Conservation (phyloP, 176 grass and related monocot genomes). For the Chrysopogon serrulatus region DNA sequence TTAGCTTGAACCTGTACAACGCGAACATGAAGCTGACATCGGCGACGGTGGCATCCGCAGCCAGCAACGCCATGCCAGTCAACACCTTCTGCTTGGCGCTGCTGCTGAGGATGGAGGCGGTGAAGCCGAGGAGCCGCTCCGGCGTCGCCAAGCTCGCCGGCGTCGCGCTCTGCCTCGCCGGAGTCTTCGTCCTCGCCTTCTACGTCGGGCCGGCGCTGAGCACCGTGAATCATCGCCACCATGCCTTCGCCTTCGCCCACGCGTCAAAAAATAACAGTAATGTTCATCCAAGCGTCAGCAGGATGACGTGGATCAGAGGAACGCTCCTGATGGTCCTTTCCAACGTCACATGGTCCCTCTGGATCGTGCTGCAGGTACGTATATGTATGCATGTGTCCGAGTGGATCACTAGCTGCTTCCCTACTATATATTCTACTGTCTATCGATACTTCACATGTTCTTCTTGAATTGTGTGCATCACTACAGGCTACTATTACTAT, state of each 20-base stretch:
- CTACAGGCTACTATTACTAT: no score
- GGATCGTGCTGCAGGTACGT: slow-evolving; percentile 66
- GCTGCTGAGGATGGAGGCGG: slow-evolving; percentile 50
- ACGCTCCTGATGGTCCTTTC: slow-evolving; percentile 50
- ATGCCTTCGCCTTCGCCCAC: neutral
- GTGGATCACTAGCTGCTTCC: no score
- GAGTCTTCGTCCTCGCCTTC: slow-evolving; percentile 49
- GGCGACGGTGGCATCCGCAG: neutral
- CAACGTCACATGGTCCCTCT: slow-evolving; percentile 43
- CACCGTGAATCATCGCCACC: slow-evolving; percentile 49
- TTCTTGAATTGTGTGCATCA: no score
- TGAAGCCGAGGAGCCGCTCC: slow-evolving; percentile 30
- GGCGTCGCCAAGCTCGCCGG: slow-evolving; percentile 53
- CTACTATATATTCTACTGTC: no score
- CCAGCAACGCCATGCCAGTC: neutral
- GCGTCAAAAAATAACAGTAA: no score
- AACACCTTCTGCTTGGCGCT: slow-evolving; percentile 39
- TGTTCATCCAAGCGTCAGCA: neutral
- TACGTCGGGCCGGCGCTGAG: slow-evolving; percentile 45
- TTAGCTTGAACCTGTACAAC: neutral
- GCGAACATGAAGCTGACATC: slow-evolving; percentile 10
- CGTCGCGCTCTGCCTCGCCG: slow-evolving; percentile 41
- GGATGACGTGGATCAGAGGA: slow-evolving; percentile 44
- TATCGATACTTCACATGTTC: no score
- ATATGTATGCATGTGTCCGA: no score